These are phyloP conservation scores for Coleophoma cylindrospora DNA, from an alignment of 2,329 filamentous ascomycete genomes.

Conservation along the genomic window DNA sequence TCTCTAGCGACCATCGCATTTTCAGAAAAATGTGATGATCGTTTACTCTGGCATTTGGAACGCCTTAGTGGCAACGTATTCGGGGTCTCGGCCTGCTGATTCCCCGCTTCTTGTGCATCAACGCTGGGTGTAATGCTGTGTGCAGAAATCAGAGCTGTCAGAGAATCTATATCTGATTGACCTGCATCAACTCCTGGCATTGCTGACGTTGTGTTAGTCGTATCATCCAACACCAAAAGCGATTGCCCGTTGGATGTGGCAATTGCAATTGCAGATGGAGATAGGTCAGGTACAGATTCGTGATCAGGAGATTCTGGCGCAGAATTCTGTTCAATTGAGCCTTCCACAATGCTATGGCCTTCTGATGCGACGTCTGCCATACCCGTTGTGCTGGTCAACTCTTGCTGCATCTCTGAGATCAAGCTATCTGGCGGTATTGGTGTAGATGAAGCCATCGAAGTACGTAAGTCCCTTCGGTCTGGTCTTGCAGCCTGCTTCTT, in stretches of 20 bases:
- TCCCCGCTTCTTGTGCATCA: constrained; percentile 1
- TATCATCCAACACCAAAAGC: no score
- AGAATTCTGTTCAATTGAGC: no score
- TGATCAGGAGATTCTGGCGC: no score
- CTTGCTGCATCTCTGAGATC: not conserved
- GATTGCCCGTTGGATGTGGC: no score
- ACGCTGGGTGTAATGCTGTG: constrained; percentile 12
- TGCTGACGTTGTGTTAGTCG: no score
- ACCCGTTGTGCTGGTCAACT: not conserved
- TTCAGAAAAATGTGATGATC: constrained; percentile 19
- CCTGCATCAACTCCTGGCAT: constrained; percentile 4
- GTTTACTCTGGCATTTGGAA: constrained; percentile 15
- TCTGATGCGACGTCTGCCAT: no score
- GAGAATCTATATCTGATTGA: constrained; percentile 20
- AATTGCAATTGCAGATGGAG: no score
- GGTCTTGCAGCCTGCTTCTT: constrained; percentile 20
- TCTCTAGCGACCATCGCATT: constrained; percentile 25
- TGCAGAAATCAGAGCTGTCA: constrained; percentile 19
- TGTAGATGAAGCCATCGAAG: constrained; percentile 10
- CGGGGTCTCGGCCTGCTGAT: constrained; percentile 5
- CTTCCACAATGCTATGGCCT: no score
- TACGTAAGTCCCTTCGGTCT: constrained; percentile 16
- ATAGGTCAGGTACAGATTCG: no score
- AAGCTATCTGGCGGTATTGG: constrained; percentile 6
- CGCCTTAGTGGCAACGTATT: constrained; percentile 17